Percentiles rank a stretch among this genome's conserved stretches.
Conservation (phyloP, 148 eudicot species). For the Amaranthus hypochondriacus region DNA sequence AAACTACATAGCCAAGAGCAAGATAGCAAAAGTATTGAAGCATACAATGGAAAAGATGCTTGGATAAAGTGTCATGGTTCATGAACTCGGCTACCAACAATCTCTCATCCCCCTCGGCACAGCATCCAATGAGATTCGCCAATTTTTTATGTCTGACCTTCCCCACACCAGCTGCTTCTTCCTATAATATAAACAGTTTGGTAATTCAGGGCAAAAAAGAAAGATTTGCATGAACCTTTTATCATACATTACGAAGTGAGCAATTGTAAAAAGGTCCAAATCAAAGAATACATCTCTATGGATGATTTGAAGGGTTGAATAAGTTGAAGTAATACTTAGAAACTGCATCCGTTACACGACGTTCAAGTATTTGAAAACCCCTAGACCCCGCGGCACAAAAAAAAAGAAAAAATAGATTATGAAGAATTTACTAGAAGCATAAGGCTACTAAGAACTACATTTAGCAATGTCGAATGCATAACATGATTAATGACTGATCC, state of each 20-base stretch:
- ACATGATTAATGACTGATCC: not conserved
- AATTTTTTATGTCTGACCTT: conserved; percentile 80
- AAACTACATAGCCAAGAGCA: not conserved
- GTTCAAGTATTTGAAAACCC: not conserved
- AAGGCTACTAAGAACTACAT: too few relatives aligned
- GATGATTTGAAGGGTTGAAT: not conserved
- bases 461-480: too few relatives aligned
- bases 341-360: not conserved
- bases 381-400: not conserved
- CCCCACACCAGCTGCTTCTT: conserved; percentile 91
- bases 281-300: not conserved
- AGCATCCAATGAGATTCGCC: conserved; percentile 91
- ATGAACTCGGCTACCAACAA: conserved; percentile 88
- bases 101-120: conserved; percentile 98
- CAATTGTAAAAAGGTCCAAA: not conserved
- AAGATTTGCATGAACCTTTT: not conserved
- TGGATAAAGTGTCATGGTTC: conserved; percentile 89
- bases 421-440: too few relatives aligned
- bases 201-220: conserved; percentile 6
- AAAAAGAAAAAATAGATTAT: not conserved
- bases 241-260: not conserved
- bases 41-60: conserved; percentile 97
- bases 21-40: conserved; percentile 5
- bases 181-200: conserved; percentile 39
- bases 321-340: not conserved